phyloP scores from a whole-genome alignment of 345 rosid genomes.

The Eucalyptus brandiana region DNA sequence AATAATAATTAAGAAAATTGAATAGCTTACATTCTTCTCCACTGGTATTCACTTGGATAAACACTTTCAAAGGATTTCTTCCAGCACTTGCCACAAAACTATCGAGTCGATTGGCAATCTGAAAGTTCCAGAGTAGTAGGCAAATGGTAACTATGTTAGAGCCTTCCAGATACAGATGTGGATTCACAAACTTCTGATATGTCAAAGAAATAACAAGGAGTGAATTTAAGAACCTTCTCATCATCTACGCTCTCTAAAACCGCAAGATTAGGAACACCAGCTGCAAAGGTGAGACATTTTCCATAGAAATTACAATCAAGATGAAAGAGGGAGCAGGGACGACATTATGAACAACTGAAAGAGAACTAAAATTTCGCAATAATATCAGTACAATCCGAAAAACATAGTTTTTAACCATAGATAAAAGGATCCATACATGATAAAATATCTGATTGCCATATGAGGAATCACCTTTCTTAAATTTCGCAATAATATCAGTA shows the following conservation, averaged over 20 bases:
- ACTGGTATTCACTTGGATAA: slow-evolving; percentile 94
- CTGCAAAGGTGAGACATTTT: slow-evolving; percentile 19
- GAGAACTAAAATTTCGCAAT: background rate
- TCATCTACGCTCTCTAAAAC: slow-evolving; percentile 86
- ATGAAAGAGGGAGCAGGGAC: background rate
- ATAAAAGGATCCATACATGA: background rate
- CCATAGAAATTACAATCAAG: background rate
- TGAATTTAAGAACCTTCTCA: slow-evolving; percentile 42
- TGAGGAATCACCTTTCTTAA: background rate
- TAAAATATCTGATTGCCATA: background rate
- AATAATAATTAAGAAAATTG: background rate
- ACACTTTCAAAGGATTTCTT: slow-evolving; percentile 74
- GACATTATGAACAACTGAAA: background rate
- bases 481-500: background rate
- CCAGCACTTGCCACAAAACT: slow-evolving; percentile 52
- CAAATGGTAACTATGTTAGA: background rate
- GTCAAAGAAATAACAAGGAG: background rate
- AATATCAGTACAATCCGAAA: background rate
- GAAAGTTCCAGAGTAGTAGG: background rate
- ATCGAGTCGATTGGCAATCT: slow-evolving; percentile 90
- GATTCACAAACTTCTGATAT: background rate
- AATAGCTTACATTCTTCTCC: slow-evolving; percentile 84
- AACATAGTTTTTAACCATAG: background rate
- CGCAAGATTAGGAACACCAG: slow-evolving; percentile 81
- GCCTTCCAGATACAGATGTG: background rate